phyloP scores from a whole-genome alignment of 2,329 filamentous ascomycete genomes.

The Magnaporthiopsis incrustans region DNA sequence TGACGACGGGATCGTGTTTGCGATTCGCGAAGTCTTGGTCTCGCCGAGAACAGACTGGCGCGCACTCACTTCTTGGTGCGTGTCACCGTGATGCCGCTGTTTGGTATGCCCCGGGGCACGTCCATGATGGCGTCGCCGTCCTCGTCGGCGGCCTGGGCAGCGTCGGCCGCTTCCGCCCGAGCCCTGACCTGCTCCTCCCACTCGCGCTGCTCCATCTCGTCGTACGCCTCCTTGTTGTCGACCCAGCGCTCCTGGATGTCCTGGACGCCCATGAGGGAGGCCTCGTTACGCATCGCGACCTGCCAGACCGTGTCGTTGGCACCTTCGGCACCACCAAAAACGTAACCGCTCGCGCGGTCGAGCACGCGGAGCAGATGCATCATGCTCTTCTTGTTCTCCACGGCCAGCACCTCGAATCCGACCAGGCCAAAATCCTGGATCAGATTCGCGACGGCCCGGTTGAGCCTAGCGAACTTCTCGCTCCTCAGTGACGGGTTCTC shows the following conservation, averaged over 20 bases:
- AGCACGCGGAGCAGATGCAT: constrained; percentile 83
- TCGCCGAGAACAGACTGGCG: neutral
- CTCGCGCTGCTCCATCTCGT: constrained; percentile 66
- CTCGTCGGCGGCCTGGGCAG: constrained; percentile 24
- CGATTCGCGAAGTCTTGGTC: neutral
- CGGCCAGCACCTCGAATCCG: constrained; percentile 84
- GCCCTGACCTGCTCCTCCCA: constrained; percentile 61
- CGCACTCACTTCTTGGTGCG: constrained; percentile 49
- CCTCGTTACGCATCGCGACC: constrained; percentile 76
- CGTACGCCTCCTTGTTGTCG: constrained; percentile 80
- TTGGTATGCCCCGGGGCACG: constrained; percentile 41
- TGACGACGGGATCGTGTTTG: neutral
- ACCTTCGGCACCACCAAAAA: constrained; percentile 82
- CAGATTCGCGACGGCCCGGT: constrained; percentile 76
- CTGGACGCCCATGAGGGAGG: constrained; percentile 67
- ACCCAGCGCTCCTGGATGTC: constrained; percentile 97
- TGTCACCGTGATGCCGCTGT: constrained; percentile 64
- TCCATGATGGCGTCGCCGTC: constrained; percentile 33
- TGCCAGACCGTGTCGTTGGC: constrained; percentile 98
- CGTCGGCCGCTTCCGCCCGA: constrained; percentile 17
- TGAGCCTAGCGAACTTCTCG: constrained; percentile 75
- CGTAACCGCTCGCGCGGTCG: constrained; percentile 86
- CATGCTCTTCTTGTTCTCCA: constrained; percentile 97
- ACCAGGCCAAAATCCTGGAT: constrained; percentile 88
- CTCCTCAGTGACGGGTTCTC: constrained; percentile 65